Base-by-base conservation (phyloP, 768 basidiomycete genomes). In the Glaciozyma antarctica region DNA sequence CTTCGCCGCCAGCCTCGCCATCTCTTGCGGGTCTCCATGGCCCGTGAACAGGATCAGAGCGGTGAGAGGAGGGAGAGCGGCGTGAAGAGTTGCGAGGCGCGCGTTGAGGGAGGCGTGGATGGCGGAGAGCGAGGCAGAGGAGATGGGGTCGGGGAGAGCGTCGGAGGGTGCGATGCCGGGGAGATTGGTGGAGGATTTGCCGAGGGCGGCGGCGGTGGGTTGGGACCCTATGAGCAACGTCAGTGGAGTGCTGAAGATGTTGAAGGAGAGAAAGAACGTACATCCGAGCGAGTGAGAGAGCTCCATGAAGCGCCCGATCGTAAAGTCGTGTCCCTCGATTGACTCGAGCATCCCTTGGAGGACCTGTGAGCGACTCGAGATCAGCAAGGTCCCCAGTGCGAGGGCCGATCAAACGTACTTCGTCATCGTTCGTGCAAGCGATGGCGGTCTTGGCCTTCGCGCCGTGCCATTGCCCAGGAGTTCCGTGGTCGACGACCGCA, bases 21-120 rank as follows among this genome's bases (percentile, higher is more conserved):
- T 91, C 10, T 76, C 78, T 0, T 89, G 83, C 0, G 93, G 92
- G 75, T 95, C 89, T 0, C 85, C 85, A 73, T 97, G 90, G 1
- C 93, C 92, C 0, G 87, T 88, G 73, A 95, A 85, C 47, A 98
- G 79, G 60, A 97, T 77, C 26, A 97, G 75, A 0, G 90, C 91
- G 0, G 92, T 90, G 26, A 85, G 83, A 3, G 85, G 75, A 0
- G 92, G 91, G 0, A 98, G 81, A 0, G 84, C 75, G 0, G 81
- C 78, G 73, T 93, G 85, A 0, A 97, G 77, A 2, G 77, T 72
- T 45, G 77, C 75, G 6, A 97, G 81, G 10, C 84, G 85, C 0
- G 73, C 72, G 76, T 93, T 82, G 45, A 95, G 80, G 1, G 78
- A 71, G 77, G 74, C 22, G 70, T 64, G 5, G 73, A 72, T n/a